phyloP scores from a whole-genome alignment of 2,329 filamentous ascomycete species.

The Pestalotiopsis sp. region DNA sequence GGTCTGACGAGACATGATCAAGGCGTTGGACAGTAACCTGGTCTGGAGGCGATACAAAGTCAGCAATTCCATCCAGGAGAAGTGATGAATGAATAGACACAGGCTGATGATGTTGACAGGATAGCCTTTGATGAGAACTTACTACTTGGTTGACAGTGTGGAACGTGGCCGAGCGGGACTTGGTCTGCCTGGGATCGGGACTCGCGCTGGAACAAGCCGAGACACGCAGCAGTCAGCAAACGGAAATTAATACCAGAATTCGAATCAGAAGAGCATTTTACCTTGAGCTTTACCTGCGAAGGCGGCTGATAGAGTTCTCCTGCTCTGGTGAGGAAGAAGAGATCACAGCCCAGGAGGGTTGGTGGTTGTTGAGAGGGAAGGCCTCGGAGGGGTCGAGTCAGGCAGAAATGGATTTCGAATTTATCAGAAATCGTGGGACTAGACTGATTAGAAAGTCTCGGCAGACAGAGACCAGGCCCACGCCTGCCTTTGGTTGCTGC shows the following conservation, averaged over 20 bases:
- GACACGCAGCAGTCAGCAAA: background rate
- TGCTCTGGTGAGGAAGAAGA: too few relatives aligned
- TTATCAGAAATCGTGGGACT: too few relatives aligned
- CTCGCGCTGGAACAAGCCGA: background rate
- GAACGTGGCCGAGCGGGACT: background rate
- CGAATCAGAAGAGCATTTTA: background rate
- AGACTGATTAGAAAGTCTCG: too few relatives aligned
- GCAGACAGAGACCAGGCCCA: background rate
- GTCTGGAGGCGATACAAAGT: background rate
- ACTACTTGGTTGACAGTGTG: background rate
- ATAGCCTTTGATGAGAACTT: background rate
- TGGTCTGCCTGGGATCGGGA: background rate
- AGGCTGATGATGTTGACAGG: background rate
- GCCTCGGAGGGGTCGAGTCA: too few relatives aligned
- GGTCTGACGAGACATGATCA: background rate
- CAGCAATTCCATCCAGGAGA: background rate
- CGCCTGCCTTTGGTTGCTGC: too few relatives aligned
- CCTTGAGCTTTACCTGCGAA: too few relatives aligned
- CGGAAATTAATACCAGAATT: background rate
- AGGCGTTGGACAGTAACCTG: background rate
- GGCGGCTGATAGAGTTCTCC: too few relatives aligned
- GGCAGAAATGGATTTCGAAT: too few relatives aligned
- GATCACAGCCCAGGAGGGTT: too few relatives aligned
- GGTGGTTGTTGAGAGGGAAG: too few relatives aligned
- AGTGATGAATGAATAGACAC: background rate